phyloP scores from a whole-genome alignment of 2,329 filamentous ascomycete genomes.

The Fusarium aywerte region DNA sequence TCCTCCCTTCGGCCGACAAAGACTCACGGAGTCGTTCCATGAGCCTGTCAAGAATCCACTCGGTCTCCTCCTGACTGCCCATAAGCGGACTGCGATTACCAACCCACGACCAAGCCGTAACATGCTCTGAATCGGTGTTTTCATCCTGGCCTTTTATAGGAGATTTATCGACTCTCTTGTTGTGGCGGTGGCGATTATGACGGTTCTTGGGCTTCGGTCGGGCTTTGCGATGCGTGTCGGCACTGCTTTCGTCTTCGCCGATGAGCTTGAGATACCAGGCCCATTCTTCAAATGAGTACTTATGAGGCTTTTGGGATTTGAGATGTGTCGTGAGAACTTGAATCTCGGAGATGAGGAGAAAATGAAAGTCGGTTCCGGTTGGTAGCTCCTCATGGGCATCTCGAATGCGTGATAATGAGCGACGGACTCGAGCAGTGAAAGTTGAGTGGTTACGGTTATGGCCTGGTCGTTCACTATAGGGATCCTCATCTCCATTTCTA shows the following conservation, averaged over 20 bases:
- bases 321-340: slow-evolving; percentile 70
- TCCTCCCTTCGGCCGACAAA: slow-evolving; percentile 39
- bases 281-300: slow-evolving; percentile 87
- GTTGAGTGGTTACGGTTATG: slow-evolving; percentile 29
- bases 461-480: slow-evolving; percentile 34
- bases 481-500: not conserved
- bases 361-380: slow-evolving; percentile 62
- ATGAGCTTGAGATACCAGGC: slow-evolving; percentile 84
- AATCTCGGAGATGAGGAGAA: slow-evolving; percentile 79
- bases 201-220: slow-evolving; percentile 41
- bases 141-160: slow-evolving; percentile 3
- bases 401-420: slow-evolving; percentile 51
- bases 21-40: slow-evolving; percentile 61
- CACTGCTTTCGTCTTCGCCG: slow-evolving; percentile 68
- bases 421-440: slow-evolving; percentile 51
- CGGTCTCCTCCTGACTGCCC: slow-evolving; percentile 73
- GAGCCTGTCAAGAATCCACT: slow-evolving; percentile 78
- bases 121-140: slow-evolving; percentile 44
- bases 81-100: slow-evolving; percentile 75
- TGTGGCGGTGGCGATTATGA: slow-evolving; percentile 1
- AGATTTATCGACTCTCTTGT: not conserved
- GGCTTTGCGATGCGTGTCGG: slow-evolving; percentile 61
- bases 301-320: slow-evolving; percentile 66
- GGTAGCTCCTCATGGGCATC: slow-evolving; percentile 55
- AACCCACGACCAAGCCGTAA: slow-evolving; percentile 75